Percentiles rank a stretch among this genome's conserved stretches.
These are phyloP conservation scores for Phytophthora brassicae DNA, from an alignment of 352 stramenopile genomes.

Conservation along the genomic window DNA sequence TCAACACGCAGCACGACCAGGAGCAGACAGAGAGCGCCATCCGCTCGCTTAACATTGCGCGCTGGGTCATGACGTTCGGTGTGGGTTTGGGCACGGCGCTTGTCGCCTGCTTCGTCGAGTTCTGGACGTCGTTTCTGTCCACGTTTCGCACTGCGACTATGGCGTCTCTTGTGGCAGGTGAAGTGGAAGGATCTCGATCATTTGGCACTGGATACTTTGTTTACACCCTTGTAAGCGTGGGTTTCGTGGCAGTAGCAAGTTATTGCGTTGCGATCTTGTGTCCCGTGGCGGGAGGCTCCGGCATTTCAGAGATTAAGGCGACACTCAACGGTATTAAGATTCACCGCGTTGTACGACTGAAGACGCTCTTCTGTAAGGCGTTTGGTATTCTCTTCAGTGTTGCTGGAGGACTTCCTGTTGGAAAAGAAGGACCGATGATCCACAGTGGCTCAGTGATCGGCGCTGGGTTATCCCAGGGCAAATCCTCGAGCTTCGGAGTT, in stretches of 20 bases:
- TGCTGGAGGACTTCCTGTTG: slow-evolving; percentile 66
- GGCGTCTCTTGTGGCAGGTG: slow-evolving; percentile 69
- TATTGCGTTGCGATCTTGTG: slow-evolving; percentile 94
- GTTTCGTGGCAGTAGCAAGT: slow-evolving; percentile 91
- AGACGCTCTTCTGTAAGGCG: slow-evolving; percentile 96
- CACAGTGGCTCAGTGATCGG: slow-evolving; percentile 92
- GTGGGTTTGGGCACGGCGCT: slow-evolving; percentile 93
- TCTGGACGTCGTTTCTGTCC: slow-evolving; percentile 84
- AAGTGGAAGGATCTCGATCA: slow-evolving; percentile 40
- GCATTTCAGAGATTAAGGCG: slow-evolving; percentile 98
- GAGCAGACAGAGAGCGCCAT: slow-evolving; percentile 77
- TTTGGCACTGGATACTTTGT: slow-evolving; percentile 85
- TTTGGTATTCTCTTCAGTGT: slow-evolving; percentile 89
- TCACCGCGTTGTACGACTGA: slow-evolving; percentile 93
- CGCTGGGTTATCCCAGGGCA: slow-evolving; percentile 94
- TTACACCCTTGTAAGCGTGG: slow-evolving; percentile 91
- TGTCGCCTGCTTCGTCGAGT: slow-evolving; percentile 94
- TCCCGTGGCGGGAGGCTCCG: slow-evolving; percentile 93
- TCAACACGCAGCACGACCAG: slow-evolving; percentile 88
- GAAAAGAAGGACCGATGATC: slow-evolving; percentile 93
- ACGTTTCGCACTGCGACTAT: slow-evolving; percentile 91
- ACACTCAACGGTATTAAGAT: slow-evolving; percentile 99
- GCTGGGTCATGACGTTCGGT: slow-evolving; percentile 96
- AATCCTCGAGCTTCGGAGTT: slow-evolving; percentile 84
- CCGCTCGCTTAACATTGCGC: slow-evolving; percentile 76